Evolutionary conservation across 352 stramenopile genomes (phyloP), one percentile per base, ranked within the genome.

Genomic region (Globisporangium perplexum): DNA sequence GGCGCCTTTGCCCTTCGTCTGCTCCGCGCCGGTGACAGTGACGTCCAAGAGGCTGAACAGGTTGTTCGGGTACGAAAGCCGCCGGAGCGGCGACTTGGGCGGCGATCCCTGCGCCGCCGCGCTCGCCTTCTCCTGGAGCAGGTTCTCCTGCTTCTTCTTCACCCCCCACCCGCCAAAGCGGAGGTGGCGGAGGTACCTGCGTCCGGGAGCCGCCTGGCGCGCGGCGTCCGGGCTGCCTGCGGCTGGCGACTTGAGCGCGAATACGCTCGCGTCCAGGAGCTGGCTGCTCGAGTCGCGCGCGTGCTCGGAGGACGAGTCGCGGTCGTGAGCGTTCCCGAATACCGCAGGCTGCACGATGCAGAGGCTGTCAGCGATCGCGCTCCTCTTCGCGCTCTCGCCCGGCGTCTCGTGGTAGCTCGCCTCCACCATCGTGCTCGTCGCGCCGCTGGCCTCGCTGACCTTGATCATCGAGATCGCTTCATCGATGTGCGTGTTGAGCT

Each of bases 291-390:
- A 23, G 22, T 42, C 24, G 11, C 41, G 48, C 3, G 10, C 17
- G 35, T 52, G 23, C 11, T 43, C 52, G 20, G 11, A 45, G 4
- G 55, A 30, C 26, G 26, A 41, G 20, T 55, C 10, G 43, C 45
- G 44, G 47, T 23, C 17, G n/a, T 35, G 31, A 14, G 1, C 22
- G 8, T 36, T 30, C 11, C 55, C 44, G 17, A 35, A 46, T 1
- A 67, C 24, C 18, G 52, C 22, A 4, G 46, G 60, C 55, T 55
- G 60, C 24, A 53, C 50, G 30, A 67, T 56, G 18, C 33, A 45
- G 15, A 67, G 45, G 20, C 36, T 56, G 2, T 67, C 55, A 14
- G 55, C 41, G 33, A 57, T 45, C 33, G 39, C n/a, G 14, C 46
- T 42, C 15, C 28, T 47, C 22, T 30, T 56, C 8, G 15, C 17